phyloP scores from a whole-genome alignment of 129 eudicot species.

The Ambrosia trifida region DNA sequence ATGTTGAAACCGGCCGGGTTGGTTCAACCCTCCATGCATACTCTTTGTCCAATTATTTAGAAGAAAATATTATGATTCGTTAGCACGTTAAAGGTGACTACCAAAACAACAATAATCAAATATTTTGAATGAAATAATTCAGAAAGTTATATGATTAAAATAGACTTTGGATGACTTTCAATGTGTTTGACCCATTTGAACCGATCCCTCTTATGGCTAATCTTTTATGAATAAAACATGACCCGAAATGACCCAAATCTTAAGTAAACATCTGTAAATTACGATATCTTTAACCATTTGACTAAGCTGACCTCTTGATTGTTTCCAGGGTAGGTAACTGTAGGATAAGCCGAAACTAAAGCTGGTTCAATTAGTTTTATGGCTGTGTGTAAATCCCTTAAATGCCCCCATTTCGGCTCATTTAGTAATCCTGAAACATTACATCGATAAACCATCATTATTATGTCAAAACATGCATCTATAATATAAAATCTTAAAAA shows the following conservation, averaged over 20 bases:
- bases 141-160: not conserved
- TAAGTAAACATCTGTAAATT: not conserved
- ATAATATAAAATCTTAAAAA: not conserved
- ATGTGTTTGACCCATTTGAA: not conserved
- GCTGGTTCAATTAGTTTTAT: constrained; percentile 81
- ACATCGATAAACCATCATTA: constrained; percentile 22
- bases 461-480: not conserved
- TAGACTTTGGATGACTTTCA: not conserved
- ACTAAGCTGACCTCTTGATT: constrained; percentile 70
- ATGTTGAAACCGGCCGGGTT: too few relatives aligned
- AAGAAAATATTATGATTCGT: too few relatives aligned
- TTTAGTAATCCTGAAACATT: constrained; percentile 52
- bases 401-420: constrained; percentile 83
- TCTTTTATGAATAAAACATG: not conserved
- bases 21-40: too few relatives aligned
- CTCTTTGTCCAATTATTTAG: too few relatives aligned
- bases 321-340: constrained; percentile 68
- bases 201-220: too few relatives aligned
- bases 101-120: not conserved
- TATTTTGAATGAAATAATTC: not conserved
- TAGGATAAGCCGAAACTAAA: constrained; percentile 73
- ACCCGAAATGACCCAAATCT: not conserved
- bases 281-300: not conserved
- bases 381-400: constrained; percentile 70
- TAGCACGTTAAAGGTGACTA: too few relatives aligned